Evolutionary conservation across 1,139 yeast genomes (phyloP).

Genomic region (Sugiyamaella sp.): DNA sequence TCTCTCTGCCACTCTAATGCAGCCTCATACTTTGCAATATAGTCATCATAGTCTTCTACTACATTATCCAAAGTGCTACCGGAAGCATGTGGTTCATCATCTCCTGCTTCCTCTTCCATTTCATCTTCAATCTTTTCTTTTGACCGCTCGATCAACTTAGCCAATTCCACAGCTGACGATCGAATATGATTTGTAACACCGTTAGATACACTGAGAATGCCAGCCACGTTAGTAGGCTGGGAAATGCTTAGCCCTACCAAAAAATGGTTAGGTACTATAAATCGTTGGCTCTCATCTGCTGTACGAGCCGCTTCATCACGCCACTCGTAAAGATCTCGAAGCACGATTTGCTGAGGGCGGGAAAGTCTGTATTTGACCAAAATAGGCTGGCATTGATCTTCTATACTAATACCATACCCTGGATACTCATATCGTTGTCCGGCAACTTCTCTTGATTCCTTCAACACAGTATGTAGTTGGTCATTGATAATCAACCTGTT

Average conservation of each 20-base stretch:
- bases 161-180: slow-evolving; percentile 57
- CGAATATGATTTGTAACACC: slow-evolving; percentile 61
- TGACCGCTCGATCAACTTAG: slow-evolving; percentile 50
- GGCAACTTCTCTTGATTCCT: slow-evolving; percentile 81
- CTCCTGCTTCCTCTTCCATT: slow-evolving; percentile 17
- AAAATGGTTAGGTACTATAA: slow-evolving; percentile 79
- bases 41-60: slow-evolving; percentile 30
- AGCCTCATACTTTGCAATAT: slow-evolving; percentile 23
- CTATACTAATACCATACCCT: slow-evolving; percentile 37
- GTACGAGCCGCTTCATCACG: slow-evolving; percentile 74
- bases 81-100: slow-evolving; percentile 23
- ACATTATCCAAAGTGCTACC: no score
- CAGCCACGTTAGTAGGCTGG: slow-evolving; percentile 60
- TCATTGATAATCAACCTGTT: slow-evolving; percentile 59
- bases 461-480: slow-evolving; percentile 64
- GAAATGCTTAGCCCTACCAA: slow-evolving; percentile 62
- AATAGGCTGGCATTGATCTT: slow-evolving; percentile 42
- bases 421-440: slow-evolving; percentile 70
- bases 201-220: slow-evolving; percentile 58
- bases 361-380: slow-evolving; percentile 70
- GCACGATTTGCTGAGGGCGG: slow-evolving; percentile 54
- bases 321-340: slow-evolving; percentile 74
- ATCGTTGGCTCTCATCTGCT: slow-evolving; percentile 84
- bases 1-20: slow-evolving; percentile 27
- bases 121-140: slow-evolving; percentile 28